Percentiles rank a stretch among this genome's conserved stretches.
Conservation (phyloP, 2,329 filamentous ascomycete genomes). For the Elsinoe perseae region DNA sequence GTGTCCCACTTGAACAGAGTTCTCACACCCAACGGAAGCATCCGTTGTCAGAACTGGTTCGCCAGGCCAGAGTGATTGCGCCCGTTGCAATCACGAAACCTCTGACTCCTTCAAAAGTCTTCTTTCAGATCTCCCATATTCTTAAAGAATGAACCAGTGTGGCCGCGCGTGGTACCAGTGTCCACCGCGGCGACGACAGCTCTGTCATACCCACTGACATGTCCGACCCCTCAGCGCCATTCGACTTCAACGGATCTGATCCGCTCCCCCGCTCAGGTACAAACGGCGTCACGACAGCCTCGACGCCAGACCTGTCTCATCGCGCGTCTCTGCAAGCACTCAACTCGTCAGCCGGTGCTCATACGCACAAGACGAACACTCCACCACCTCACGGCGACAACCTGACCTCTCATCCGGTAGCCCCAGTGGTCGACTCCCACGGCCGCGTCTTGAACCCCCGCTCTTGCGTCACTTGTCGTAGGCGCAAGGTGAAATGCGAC, state of each 20-base stretch:
- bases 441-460: constrained; percentile 31
- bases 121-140: neutral
- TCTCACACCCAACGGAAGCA: neutral
- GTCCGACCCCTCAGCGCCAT: neutral
- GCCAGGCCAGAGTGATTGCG: neutral
- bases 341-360: neutral
- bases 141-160: neutral
- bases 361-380: neutral
- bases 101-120: constrained; percentile 4
- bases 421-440: constrained; percentile 25
- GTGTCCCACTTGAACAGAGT: neutral
- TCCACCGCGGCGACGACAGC: constrained; percentile 12
- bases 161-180: constrained; percentile 4
- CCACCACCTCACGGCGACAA: constrained; percentile 2
- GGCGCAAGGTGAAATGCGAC: constrained; percentile 67
- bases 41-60: constrained; percentile 7
- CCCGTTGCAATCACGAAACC: constrained; percentile 7
- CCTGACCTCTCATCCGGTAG: neutral
- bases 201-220: constrained; percentile 1
- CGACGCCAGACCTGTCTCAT: neutral
- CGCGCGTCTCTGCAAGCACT: constrained; percentile 3
- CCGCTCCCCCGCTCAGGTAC: constrained; percentile 3
- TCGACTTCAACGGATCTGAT: constrained; percentile 15
- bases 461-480: constrained; percentile 47
- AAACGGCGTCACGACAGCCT: neutral